Evolutionary conservation across 805 yeast genomes (phyloP), one percentile per base, ranked within the genome.

Genomic region (Maudiozyma pseudohumilis): DNA sequence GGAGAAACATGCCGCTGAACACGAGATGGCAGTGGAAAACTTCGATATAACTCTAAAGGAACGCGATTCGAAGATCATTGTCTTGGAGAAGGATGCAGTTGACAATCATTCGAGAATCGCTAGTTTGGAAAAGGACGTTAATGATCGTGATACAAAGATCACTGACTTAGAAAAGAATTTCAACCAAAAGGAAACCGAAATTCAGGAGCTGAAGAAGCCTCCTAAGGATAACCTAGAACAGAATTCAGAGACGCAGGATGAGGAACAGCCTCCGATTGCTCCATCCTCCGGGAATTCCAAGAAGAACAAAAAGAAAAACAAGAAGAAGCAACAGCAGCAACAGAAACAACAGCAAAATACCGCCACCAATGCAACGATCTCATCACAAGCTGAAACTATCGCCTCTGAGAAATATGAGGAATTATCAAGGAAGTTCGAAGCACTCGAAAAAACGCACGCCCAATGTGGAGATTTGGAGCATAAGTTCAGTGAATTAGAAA

Each of bases 221-320:
- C 11, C 11, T 8, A 23, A 8, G 25, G 25, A 23, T 9, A 8
- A n/a, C n/a, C n/a, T n/a, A n/a, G 8, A 23, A 23, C 11, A 23
- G 8, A 8, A 23, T 23, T 23, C 25, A 8, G 25, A 23, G 11
- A 23, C 25, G 11, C 11, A 23, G 11, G 25, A 23, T 19, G 21
- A n/a, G 10, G 18, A 32, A 11, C 27, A 1, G 21, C 20, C 4
- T 4, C 12, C 18, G 23, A n/a, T n/a, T n/a, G n/a, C n/a, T n/a
- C n/a, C 27, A 1, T 20, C 20, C 4, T 4, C 12, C 18, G 23
- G 18, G 12, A 16, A 16, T n/a, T 17, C 28, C 12, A 35, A 33
- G 17, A 33, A 33, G 5, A 35, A 28, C 19, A 36, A 36, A 16
- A 36, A 36, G 23, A 36, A 36, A 15, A 36, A 36, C 19, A 36